These are phyloP conservation scores for Colletotrichum higginsianum DNA, from an alignment of 2,329 filamentous ascomycete genomes.

Conservation along the genomic window DNA sequence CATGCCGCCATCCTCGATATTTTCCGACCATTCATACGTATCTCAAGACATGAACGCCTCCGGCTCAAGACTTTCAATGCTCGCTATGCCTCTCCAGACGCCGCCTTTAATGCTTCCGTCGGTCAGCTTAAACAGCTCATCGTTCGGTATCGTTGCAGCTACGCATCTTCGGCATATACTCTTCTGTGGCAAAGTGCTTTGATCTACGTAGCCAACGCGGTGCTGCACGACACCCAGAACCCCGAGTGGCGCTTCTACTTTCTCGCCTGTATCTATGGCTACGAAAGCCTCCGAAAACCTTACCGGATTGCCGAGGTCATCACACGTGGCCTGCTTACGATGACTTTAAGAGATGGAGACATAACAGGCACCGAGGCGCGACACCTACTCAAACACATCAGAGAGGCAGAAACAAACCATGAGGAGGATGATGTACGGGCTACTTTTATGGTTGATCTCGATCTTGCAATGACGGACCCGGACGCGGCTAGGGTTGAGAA, in stretches of 20 bases:
- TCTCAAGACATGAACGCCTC: slow-evolving; percentile 7
- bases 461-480: slow-evolving; percentile 53
- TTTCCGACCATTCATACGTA: slow-evolving; percentile 49
- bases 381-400: slow-evolving; percentile 50
- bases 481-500: slow-evolving; percentile 52
- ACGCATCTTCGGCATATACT: slow-evolving; percentile 52
- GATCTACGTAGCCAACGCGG: slow-evolving; percentile 56
- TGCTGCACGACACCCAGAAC: slow-evolving; percentile 50
- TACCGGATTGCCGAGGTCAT: slow-evolving; percentile 55
- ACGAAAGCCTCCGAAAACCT: slow-evolving; percentile 52
- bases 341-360: slow-evolving; percentile 52
- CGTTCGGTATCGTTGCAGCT: slow-evolving; percentile 52
- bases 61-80: slow-evolving; percentile 51
- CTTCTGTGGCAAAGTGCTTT: slow-evolving; percentile 59
- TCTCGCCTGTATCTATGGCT: slow-evolving; percentile 56
- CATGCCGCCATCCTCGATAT: slow-evolving; percentile 56
- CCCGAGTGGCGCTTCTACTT: slow-evolving; percentile 54
- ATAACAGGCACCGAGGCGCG: slow-evolving; percentile 50
- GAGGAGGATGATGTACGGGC: slow-evolving; percentile 49
- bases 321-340: slow-evolving; percentile 52
- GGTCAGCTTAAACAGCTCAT: slow-evolving; percentile 57
- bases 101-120: slow-evolving; percentile 53
- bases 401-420: slow-evolving; percentile 44
- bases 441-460: slow-evolving; percentile 56
- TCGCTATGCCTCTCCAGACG: slow-evolving; percentile 48